Evolutionary conservation across 2,329 filamentous ascomycete species (phyloP).

Genomic region (Colletotrichum plurivorum): DNA sequence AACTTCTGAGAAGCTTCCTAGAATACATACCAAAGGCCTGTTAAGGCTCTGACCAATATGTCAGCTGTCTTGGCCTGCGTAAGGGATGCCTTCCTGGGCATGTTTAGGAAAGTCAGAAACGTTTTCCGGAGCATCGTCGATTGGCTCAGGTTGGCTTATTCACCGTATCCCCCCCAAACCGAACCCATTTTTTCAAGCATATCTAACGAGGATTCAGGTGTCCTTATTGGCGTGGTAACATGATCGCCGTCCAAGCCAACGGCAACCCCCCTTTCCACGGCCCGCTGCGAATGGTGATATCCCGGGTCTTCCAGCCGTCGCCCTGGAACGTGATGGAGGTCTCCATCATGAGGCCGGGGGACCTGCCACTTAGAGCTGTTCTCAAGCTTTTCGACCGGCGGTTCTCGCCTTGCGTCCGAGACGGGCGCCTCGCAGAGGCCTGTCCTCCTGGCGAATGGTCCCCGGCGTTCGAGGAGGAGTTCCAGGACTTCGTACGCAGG

Average conservation of each 20-base stretch:
- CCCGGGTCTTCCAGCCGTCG: conserved; percentile 26
- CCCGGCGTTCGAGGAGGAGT: conserved; percentile 29
- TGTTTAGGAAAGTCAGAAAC: neutral
- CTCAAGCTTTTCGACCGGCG: conserved; percentile 34
- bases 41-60: neutral
- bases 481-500: conserved; percentile 23
- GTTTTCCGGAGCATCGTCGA: conserved; percentile 19
- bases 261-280: conserved; percentile 17
- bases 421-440: neutral
- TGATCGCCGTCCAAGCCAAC: conserved; percentile 15
- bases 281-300: conserved; percentile 27
- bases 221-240: conserved; percentile 35
- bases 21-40: neutral
- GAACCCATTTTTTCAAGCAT: neutral
- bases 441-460: conserved; percentile 20
- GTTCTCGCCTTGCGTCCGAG: conserved; percentile 26
- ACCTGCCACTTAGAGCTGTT: conserved; percentile 14
- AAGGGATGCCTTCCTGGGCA: conserved; percentile 2
- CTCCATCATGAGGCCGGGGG: conserved; percentile 7
- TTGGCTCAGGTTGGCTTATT: conserved; percentile 32
- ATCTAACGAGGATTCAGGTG: neutral
- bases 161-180: conserved; percentile 2
- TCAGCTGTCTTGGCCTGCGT: conserved; percentile 13
- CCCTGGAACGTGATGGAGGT: conserved; percentile 33
- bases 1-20: neutral